phyloP scores from a whole-genome alignment of 352 stramenopile species.

The Pythium aphanidermatum region DNA sequence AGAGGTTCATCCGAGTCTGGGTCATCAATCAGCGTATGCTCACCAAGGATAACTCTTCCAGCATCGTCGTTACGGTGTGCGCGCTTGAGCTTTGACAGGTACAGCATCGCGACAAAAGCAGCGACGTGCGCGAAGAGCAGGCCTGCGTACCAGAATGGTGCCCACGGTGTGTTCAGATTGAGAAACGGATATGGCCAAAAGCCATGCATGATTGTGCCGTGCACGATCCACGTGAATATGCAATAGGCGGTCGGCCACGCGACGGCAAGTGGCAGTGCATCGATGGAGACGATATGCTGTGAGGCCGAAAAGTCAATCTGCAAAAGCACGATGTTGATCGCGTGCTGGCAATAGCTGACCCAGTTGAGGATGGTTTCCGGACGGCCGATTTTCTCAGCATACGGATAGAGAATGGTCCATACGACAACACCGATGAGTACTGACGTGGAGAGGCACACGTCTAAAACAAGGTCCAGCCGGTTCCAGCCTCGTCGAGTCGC shows the following conservation, averaged over 20 bases:
- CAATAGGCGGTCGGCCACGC: constrained; percentile 58
- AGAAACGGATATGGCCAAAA: constrained; percentile 85
- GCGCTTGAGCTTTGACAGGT: constrained; percentile 41
- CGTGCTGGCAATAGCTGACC: constrained; percentile 80
- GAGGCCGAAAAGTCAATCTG: constrained; percentile 57
- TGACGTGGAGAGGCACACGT: constrained; percentile 58
- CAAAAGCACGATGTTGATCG: constrained; percentile 59
- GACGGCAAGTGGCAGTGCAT: constrained; percentile 54
- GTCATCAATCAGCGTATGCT: no score
- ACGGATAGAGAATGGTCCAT: constrained; percentile 72
- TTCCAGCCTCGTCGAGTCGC: constrained; percentile 34
- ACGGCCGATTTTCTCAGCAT: constrained; percentile 37
- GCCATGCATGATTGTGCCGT: constrained; percentile 50
- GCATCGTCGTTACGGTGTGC: constrained; percentile 1
- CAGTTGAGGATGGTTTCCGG: constrained; percentile 59
- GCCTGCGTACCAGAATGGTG: constrained; percentile 64
- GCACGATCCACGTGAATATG: constrained; percentile 72
- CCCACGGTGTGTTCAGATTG: constrained; percentile 58
- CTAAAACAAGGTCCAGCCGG: constrained; percentile 53
- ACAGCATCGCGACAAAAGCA: constrained; percentile 31
- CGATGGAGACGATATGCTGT: constrained; percentile 43
- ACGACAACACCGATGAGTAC: constrained; percentile 67
- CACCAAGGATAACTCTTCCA: background rate
- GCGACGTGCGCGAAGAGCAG: constrained; percentile 44
- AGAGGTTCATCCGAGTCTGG: constrained; percentile 1